Percentiles rank a stretch among this genome's conserved stretches.
phyloP scores from a whole-genome alignment of 108 stramenopile species.

The Pelagomonas calceolata region DNA sequence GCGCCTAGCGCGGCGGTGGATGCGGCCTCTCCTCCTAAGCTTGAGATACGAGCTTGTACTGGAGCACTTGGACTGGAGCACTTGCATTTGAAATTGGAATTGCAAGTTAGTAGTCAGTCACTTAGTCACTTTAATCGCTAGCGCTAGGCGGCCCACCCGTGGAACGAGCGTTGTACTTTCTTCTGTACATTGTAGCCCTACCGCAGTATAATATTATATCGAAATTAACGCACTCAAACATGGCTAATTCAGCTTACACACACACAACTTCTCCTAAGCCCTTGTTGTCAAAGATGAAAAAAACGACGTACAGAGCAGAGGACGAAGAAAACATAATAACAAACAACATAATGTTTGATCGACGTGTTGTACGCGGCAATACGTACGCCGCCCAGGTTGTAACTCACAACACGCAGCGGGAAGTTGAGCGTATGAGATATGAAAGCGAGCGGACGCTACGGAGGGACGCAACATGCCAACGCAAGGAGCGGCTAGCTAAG shows the following conservation, averaged over 20 bases:
- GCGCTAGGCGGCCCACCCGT: too few relatives aligned
- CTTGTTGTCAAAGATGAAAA: conserved; percentile 7
- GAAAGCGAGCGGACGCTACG: conserved; percentile 21
- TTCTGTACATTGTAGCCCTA: too few relatives aligned
- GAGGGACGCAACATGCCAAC: conserved; percentile 16
- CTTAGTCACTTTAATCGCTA: too few relatives aligned
- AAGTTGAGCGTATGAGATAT: conserved; percentile 10
- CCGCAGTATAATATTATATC: too few relatives aligned
- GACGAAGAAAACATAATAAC: conserved; percentile 9
- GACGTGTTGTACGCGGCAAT: conserved; percentile 48
- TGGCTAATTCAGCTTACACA: neutral
- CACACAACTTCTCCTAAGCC: conserved; percentile 1
- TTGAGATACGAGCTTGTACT: too few relatives aligned
- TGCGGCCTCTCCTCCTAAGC: too few relatives aligned
- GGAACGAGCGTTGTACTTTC: too few relatives aligned
- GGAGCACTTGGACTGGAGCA: too few relatives aligned
- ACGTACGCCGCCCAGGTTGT: conserved; percentile 50
- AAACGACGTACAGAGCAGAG: conserved; percentile 7
- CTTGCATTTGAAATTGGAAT: too few relatives aligned
- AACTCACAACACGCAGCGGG: conserved; percentile 27
- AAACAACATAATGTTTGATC: conserved; percentile 28
- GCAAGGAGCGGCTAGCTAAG: conserved; percentile 1
- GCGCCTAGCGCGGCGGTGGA: too few relatives aligned
- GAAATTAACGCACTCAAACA: too few relatives aligned
- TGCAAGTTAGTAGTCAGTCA: too few relatives aligned